Base-by-base conservation (phyloP, 768 basidiomycete genomes). In the Cytidiella melzeri region DNA sequence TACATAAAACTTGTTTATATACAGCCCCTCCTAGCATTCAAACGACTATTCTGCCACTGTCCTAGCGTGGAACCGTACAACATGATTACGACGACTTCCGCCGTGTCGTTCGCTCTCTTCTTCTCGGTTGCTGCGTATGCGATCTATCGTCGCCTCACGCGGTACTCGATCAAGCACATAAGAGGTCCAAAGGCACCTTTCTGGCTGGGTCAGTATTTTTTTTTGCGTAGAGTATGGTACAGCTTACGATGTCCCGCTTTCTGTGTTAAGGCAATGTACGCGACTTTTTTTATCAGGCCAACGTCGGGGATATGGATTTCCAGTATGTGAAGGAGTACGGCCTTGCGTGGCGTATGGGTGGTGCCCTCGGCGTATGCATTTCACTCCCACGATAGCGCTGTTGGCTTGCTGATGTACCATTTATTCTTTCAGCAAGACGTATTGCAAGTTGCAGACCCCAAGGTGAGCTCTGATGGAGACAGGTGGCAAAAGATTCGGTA, bases 271-370 rank as follows among this genome's bases (percentile, higher is more conserved):
- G 66, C 18, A 57, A 57, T 42, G 59, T 64, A 10, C 48, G 50
- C 24, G 53, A 57, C 3, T 12, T 62, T 43, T 52, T 50, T 23
- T 43, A 51, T 20, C 57, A 65, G 20, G 46, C 55, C 20, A 55
- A 67, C 36, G 59, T 64, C 5, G 66, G 66, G 28, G 66, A 67
- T 38, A 41, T 61, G 5, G 63, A 64, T 19, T 63, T 63, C 45
- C 25, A 47, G 18, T 67, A 63, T 63, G 52, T 54, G 39, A 53
- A 54, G 10, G 53, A 57, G 44, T 67, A 62, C 20, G 66, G 66
- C 10, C 47, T 44, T 6, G 61, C 60, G 5, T 63, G 59, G 54
- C 54, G 54, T 34, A 49, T 56, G 34, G 25, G 36, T 15, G 54
- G 55, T 11, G 19, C 44, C 13, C 43, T 61, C 2, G 61, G 61